Conservation (phyloP, 2,329 filamentous ascomycete species). For the Cercospora sp. region DNA sequence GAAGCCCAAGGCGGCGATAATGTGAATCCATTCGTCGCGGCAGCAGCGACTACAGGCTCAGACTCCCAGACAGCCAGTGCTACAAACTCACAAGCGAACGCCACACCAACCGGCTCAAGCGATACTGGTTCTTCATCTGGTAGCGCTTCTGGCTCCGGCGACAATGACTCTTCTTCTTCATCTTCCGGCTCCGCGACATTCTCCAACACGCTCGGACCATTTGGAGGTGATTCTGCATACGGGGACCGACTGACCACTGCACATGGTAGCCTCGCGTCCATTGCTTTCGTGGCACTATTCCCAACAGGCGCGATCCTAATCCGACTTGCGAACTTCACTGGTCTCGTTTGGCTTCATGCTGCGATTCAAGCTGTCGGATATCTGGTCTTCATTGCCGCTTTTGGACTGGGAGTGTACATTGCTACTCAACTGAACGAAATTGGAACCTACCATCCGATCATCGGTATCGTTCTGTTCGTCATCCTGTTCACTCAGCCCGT, state of each 20-base stretch:
- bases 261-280: constrained; percentile 47
- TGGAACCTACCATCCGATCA: constrained; percentile 52
- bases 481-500: constrained; percentile 58
- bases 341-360: constrained; percentile 50
- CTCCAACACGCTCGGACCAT: constrained; percentile 18
- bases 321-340: constrained; percentile 47
- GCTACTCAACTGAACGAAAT: constrained; percentile 45
- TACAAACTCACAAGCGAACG: constrained; percentile 7
- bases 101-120: neutral
- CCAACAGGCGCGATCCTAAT: constrained; percentile 49
- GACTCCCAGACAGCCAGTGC: constrained; percentile 14
- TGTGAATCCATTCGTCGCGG: constrained; percentile 46
- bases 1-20: constrained; percentile 53
- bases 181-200: constrained; percentile 18
- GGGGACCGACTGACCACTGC: constrained; percentile 39
- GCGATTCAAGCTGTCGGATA: constrained; percentile 53
- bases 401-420: constrained; percentile 57
- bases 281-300: constrained; percentile 51
- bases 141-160: constrained; percentile 11
- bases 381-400: constrained; percentile 50
- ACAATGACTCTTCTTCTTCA: neutral
- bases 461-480: constrained; percentile 55
- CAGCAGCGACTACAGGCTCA: neutral
- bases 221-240: constrained; percentile 34
- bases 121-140: constrained; percentile 23